Conservation (phyloP, 2,329 filamentous ascomycete genomes). For the Colletotrichum eleusines region DNA sequence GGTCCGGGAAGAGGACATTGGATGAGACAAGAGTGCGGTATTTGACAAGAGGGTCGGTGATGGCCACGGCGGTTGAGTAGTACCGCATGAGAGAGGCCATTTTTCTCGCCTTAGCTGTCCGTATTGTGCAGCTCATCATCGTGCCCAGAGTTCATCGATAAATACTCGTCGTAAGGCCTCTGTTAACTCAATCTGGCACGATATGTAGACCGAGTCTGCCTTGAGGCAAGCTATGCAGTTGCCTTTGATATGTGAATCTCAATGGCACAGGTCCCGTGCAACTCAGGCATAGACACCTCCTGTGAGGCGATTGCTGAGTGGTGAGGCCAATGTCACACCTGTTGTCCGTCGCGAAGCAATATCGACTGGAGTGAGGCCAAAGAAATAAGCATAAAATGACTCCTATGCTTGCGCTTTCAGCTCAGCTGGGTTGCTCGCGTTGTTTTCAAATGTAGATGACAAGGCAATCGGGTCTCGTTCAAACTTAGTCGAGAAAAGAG, state of each 20-base stretch:
- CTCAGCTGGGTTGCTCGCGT: not conserved
- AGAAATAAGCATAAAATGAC: not conserved
- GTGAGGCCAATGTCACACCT: not conserved
- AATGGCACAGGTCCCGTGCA: not conserved
- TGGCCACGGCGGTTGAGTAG: constrained; percentile 65
- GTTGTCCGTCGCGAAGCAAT: not conserved
- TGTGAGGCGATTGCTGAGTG: not conserved
- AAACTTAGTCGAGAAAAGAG: not conserved
- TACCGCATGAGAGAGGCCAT: constrained; percentile 35
- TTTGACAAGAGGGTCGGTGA: constrained; percentile 80
- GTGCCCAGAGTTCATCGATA: not conserved
- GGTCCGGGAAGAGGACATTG: constrained; percentile 75
- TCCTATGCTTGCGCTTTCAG: not conserved
- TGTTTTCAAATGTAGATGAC: not conserved
- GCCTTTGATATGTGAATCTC: not conserved
- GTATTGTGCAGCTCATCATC: constrained; percentile 44
- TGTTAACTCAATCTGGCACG: too few species aligned
- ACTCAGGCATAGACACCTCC: not conserved
- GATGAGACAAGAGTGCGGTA: constrained; percentile 79
- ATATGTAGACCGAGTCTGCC: not conserved
- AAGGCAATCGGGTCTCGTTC: not conserved
- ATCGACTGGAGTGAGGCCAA: not conserved
- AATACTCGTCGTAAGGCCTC: too few species aligned
- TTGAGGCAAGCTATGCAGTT: not conserved
- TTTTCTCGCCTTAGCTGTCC: not conserved